Percentiles rank a stretch among this genome's conserved stretches.
Conservation (phyloP, 192 early-diverging fungal genomes). For the Podila epigama region DNA sequence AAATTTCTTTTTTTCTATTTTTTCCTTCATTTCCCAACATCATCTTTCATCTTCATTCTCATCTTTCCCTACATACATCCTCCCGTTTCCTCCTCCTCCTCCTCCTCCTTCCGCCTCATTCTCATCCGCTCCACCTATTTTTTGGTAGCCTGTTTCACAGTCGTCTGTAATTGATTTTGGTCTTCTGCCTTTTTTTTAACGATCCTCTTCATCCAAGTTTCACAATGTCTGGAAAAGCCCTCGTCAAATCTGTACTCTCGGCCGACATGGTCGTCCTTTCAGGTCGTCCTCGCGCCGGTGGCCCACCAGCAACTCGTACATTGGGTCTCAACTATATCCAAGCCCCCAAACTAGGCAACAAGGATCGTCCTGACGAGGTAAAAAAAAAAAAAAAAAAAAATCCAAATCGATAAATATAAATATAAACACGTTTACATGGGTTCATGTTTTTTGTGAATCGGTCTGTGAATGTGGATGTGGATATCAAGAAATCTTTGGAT, state of each 20-base stretch:
- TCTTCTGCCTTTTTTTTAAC: not conserved
- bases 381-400: not conserved
- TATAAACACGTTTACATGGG: not conserved
- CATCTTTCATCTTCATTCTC: not conserved
- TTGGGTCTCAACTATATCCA: slow-evolving; percentile 82
- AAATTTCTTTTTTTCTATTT: not conserved
- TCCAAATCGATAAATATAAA: not conserved
- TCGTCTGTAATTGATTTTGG: too few species aligned
- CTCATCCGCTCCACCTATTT: too few species aligned
- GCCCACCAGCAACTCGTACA: slow-evolving; percentile 87
- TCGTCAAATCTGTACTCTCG: slow-evolving; percentile 89
- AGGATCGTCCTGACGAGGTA: slow-evolving; percentile 88
- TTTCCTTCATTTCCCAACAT: not conserved
- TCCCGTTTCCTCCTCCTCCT: slow-evolving; percentile 2
- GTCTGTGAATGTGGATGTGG: too few species aligned
- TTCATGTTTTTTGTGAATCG: too few species aligned
- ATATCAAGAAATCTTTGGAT: too few species aligned
- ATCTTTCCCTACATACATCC: not conserved
- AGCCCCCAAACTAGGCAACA: slow-evolving; percentile 87
- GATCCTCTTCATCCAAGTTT: not conserved
- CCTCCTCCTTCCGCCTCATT: not conserved
- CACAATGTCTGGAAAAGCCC: slow-evolving; percentile 65
- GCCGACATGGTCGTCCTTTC: slow-evolving; percentile 93
- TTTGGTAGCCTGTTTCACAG: too few species aligned
- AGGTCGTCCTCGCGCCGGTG: slow-evolving; percentile 75